Percentiles rank a stretch among this genome's conserved stretches.
phyloP scores from a whole-genome alignment of 352 stramenopile species.

The Globisporangium paroecandrum region DNA sequence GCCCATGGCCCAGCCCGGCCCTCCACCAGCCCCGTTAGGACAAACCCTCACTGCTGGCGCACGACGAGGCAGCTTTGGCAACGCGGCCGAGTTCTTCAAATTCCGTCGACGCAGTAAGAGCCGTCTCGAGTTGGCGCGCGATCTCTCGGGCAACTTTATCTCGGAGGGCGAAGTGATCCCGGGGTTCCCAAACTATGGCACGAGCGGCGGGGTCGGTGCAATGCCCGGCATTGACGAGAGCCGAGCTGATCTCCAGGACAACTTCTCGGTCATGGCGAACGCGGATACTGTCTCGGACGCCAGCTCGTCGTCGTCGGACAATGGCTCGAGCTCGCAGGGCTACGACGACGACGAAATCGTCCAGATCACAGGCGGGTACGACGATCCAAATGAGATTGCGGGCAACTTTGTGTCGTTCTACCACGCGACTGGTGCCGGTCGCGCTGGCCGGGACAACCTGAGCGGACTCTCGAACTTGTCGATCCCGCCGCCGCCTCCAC shows the following conservation, averaged over 20 bases:
- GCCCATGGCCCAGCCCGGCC: constrained; percentile 15
- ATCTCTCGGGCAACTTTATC: constrained; percentile 44
- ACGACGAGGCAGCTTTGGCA: constrained; percentile 75
- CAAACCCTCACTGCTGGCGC: constrained; percentile 35
- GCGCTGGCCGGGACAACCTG: constrained; percentile 21
- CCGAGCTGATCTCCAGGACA: constrained; percentile 42
- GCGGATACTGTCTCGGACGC: constrained; percentile 46
- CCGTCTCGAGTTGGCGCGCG: constrained; percentile 69
- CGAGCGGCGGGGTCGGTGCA: constrained; percentile 27
- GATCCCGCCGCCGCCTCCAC: constrained; percentile 62
- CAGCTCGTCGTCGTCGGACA: constrained; percentile 50
- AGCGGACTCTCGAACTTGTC: constrained; percentile 46
- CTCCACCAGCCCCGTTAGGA: constrained; percentile 17
- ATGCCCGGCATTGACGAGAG: constrained; percentile 81
- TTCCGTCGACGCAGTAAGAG: constrained; percentile 86
- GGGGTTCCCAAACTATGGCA: constrained; percentile 54
- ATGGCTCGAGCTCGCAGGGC: constrained; percentile 57
- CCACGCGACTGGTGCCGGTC: constrained; percentile 43
- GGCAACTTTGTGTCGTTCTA: constrained; percentile 82
- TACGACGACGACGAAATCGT: constrained; percentile 67
- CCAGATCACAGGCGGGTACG: constrained; percentile 58
- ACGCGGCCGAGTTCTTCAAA: constrained; percentile 84
- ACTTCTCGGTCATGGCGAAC: constrained; percentile 31
- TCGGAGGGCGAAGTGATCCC: constrained; percentile 39
- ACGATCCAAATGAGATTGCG: constrained; percentile 53